phyloP scores from a whole-genome alignment of 2,329 filamentous ascomycete genomes.

The Trichophyton verrucosum region DNA sequence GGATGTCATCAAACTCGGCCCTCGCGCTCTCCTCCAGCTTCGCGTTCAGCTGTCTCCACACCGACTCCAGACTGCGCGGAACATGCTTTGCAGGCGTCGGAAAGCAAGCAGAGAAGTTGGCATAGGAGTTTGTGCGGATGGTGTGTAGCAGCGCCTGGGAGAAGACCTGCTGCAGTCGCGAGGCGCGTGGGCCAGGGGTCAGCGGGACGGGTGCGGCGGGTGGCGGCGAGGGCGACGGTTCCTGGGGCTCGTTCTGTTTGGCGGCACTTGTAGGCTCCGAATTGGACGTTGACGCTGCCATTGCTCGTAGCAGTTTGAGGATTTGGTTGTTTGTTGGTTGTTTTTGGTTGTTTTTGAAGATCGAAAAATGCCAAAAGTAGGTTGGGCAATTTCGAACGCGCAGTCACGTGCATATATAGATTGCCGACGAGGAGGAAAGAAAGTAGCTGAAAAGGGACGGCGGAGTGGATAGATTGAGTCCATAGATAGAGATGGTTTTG shows the following conservation, averaged over 20 bases:
- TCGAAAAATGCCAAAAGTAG: neutral
- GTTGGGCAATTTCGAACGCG: neutral
- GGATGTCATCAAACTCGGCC: constrained; percentile 49
- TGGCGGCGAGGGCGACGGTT: constrained; percentile 39
- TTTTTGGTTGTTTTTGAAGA: neutral
- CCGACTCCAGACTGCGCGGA: constrained; percentile 42
- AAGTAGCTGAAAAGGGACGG: no score
- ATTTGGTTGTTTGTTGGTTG: neutral
- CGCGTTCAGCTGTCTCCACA: constrained; percentile 47
- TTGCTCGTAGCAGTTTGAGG: neutral
- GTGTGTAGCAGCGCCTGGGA: constrained; percentile 47
- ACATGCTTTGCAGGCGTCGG: constrained; percentile 49
- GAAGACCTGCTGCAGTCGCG: constrained; percentile 49
- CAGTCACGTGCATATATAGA: neutral
- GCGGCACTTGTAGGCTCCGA: neutral
- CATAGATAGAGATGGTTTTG: no score
- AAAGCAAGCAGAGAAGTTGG: constrained; percentile 52
- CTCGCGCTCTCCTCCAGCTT: constrained; percentile 46
- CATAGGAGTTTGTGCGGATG: constrained; percentile 48
- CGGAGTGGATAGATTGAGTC: neutral
- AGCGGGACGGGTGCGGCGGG: constrained; percentile 42
- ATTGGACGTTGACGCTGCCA: neutral
- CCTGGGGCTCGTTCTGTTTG: constrained; percentile 9
- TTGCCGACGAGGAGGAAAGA: neutral
- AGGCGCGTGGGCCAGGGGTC: constrained; percentile 48